These are phyloP conservation scores for Starmera quercuum DNA, from an alignment of 805 yeast species.

Conservation along the genomic window DNA sequence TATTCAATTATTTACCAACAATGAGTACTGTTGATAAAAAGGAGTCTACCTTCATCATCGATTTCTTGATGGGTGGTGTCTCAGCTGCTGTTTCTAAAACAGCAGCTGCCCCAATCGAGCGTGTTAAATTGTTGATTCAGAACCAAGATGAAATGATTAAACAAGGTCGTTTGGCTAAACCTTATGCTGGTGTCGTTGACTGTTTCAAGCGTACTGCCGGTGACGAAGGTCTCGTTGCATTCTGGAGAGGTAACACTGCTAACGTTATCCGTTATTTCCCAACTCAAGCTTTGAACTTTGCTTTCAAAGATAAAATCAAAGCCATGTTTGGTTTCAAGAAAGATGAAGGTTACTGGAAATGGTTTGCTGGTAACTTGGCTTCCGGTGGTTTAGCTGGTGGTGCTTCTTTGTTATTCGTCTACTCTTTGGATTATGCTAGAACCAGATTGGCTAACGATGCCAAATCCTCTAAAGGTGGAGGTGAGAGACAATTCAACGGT, in stretches of 20 bases:
- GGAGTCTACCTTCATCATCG: constrained; percentile 44
- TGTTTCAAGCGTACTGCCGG: constrained; percentile 93
- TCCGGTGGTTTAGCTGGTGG: constrained; percentile 99
- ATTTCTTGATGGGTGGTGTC: constrained; percentile 96
- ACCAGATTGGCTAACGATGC: constrained; percentile 99
- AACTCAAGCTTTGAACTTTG: constrained; percentile 97
- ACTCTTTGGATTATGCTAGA: constrained; percentile 97
- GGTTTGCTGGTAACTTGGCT: constrained; percentile 98
- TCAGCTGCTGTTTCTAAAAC: constrained; percentile 98
- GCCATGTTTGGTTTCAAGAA: constrained; percentile 94
- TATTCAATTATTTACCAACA: constrained; percentile 4
- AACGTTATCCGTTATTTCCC: constrained; percentile 99
- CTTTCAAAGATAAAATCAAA: constrained; percentile 97
- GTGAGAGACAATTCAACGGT: constrained; percentile 97
- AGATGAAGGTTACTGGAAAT: constrained; percentile 84
- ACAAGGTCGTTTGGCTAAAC: constrained; percentile 87
- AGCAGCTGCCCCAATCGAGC: constrained; percentile 96
- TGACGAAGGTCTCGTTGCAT: constrained; percentile 85
- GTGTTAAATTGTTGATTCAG: constrained; percentile 94
- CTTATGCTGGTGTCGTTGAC: constrained; percentile 85
- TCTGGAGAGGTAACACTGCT: constrained; percentile 99
- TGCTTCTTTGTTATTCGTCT: constrained; percentile 84
- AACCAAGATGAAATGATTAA: constrained; percentile 98
- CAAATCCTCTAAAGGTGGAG: constrained; percentile 75
- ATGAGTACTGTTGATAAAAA: constrained; percentile 23